Percentiles rank a stretch among this genome's conserved stretches.
Evolutionary conservation across 2,329 filamentous ascomycete genomes (phyloP).

Genomic region (Penicillium sp.): DNA sequence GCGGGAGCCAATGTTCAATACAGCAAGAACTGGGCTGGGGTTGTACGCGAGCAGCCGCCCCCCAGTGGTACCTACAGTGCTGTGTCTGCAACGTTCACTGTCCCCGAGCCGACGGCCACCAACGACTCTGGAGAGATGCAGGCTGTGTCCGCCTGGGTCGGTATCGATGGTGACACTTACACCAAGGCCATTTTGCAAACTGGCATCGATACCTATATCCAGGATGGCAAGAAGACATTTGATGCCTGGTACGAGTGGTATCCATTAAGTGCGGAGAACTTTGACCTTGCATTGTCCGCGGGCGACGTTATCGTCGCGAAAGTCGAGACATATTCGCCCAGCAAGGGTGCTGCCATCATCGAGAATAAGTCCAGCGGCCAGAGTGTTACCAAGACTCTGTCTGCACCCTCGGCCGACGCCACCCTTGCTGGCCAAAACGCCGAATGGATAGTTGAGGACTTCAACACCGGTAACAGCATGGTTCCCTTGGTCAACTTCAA

Average conservation of each 20-base stretch:
- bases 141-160: slow-evolving; percentile 51
- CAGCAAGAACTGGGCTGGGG: slow-evolving; percentile 53
- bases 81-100: slow-evolving; percentile 41
- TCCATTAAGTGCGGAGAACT: slow-evolving; percentile 49
- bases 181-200: slow-evolving; percentile 48
- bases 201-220: slow-evolving; percentile 48
- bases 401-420: slow-evolving; percentile 31
- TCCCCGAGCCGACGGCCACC: slow-evolving; percentile 43
- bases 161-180: slow-evolving; percentile 55
- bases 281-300: slow-evolving; percentile 40
- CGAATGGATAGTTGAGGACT: slow-evolving; percentile 57
- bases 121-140: slow-evolving; percentile 34
- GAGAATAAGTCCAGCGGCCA: slow-evolving; percentile 48
- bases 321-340: slow-evolving; percentile 33
- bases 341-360: slow-evolving; percentile 40
- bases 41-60: slow-evolving; percentile 42
- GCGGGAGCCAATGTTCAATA: slow-evolving; percentile 40
- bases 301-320: slow-evolving; percentile 41
- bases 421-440: slow-evolving; percentile 49
- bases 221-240: slow-evolving; percentile 37
- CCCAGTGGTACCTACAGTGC: slow-evolving; percentile 42
- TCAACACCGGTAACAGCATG: slow-evolving; percentile 32
- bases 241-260: slow-evolving; percentile 57
- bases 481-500: slow-evolving; percentile 44
- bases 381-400: slow-evolving; percentile 46